These are phyloP conservation scores for Centaurea solstitialis DNA, from an alignment of 129 eudicot genomes.

Conservation along the genomic window DNA sequence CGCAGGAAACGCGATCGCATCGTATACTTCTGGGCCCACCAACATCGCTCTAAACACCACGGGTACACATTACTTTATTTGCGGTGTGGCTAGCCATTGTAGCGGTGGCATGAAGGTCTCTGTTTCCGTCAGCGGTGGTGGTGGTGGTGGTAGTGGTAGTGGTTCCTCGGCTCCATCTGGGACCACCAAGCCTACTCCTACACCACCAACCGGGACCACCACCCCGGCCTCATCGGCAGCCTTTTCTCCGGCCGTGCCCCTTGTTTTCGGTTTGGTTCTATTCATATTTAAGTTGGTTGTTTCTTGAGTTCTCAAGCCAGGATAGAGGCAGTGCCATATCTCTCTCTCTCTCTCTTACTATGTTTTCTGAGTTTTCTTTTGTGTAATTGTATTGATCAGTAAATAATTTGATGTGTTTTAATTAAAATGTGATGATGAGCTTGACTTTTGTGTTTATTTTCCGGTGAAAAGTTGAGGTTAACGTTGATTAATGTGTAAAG, in stretches of 20 bases:
- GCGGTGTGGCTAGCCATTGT: conserved; percentile 50
- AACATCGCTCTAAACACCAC: conserved; percentile 30
- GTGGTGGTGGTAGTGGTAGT: conserved; percentile 21
- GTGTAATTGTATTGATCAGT: conserved; percentile 18
- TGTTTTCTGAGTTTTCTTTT: neutral
- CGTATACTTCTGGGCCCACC: conserved; percentile 29
- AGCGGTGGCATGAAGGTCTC: conserved; percentile 47
- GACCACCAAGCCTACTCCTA: conserved; percentile 24
- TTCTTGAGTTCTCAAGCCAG: conserved; percentile 46
- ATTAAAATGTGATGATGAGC: neutral
- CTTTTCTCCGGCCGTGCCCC: neutral
- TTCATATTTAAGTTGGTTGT: conserved; percentile 38
- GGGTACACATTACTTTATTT: conserved; percentile 45
- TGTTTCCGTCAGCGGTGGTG: conserved; percentile 20
- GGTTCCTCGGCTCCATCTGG: conserved; percentile 31
- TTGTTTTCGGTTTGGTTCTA: conserved; percentile 22
- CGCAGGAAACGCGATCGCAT: conserved; percentile 22
- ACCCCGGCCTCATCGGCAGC: conserved; percentile 13
- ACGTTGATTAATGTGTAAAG: too few relatives aligned
- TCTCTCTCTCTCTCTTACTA: neutral
- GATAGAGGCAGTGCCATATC: conserved; percentile 81
- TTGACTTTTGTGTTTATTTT: neutral
- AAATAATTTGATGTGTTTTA: conserved; percentile 16
- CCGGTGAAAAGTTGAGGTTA: too few relatives aligned
- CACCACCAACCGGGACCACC: conserved; percentile 33